Conservation (phyloP, 306 rosid species). For the Ziziphus jujuba region DNA sequence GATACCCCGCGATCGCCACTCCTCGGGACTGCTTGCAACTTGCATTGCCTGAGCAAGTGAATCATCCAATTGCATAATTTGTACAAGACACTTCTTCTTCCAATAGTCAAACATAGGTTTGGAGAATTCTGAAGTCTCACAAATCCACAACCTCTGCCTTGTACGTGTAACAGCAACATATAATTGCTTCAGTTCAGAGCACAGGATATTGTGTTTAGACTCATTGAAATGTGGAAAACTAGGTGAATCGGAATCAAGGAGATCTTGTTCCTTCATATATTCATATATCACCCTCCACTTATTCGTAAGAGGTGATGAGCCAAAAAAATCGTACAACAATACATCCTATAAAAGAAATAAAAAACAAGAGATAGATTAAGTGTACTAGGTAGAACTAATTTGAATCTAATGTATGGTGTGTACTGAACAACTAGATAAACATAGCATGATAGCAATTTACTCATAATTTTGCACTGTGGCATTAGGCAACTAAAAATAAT, state of each 20-base stretch:
- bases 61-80: constrained; percentile 56
- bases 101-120: constrained; percentile 71
- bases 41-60: constrained; percentile 76
- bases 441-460: no score
- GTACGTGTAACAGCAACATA: constrained; percentile 79
- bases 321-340: constrained; percentile 64
- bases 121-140: constrained; percentile 43
- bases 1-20: constrained; percentile 73
- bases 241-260: constrained; percentile 36
- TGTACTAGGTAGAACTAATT: not conserved
- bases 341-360: constrained; percentile 51
- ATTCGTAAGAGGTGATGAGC: constrained; percentile 58
- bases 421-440: not conserved
- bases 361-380: not conserved
- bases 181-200: constrained; percentile 72
- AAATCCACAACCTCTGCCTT: constrained; percentile 75
- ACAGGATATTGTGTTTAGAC: constrained; percentile 61
- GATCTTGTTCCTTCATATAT: constrained; percentile 57
- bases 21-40: constrained; percentile 72
- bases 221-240: constrained; percentile 40
- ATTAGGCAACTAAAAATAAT: not conserved
- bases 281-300: constrained; percentile 73
- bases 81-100: constrained; percentile 63
- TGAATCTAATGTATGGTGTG: not conserved
- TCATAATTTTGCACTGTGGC: not conserved